phyloP scores from a whole-genome alignment of 2,329 filamentous ascomycete species.

The Ramularia endophylla region DNA sequence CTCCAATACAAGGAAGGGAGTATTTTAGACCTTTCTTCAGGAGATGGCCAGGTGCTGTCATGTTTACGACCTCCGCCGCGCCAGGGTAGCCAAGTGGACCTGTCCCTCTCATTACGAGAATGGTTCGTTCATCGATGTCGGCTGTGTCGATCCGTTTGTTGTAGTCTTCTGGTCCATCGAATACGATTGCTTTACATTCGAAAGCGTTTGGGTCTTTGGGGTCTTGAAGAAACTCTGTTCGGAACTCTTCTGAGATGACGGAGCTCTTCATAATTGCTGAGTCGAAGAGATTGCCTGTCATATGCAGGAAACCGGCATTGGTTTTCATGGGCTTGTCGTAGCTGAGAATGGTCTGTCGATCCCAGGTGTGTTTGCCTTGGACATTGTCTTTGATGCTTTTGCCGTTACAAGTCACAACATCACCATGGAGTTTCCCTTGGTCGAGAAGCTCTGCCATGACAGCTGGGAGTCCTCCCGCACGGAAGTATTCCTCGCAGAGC shows the following conservation, averaged over 20 bases:
- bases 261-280: constrained; percentile 29
- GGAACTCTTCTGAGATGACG: constrained; percentile 25
- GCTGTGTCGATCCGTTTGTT: constrained; percentile 25
- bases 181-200: constrained; percentile 25
- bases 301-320: constrained; percentile 44
- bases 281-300: constrained; percentile 28
- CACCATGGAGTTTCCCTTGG: constrained; percentile 41
- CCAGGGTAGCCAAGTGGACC: constrained; percentile 28
- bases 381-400: constrained; percentile 41
- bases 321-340: constrained; percentile 43
- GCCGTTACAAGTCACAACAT: constrained; percentile 44
- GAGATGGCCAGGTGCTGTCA: constrained; percentile 26
- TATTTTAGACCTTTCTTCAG: constrained; percentile 33
- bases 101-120: constrained; percentile 27
- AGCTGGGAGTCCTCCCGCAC: constrained; percentile 48
- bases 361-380: constrained; percentile 43
- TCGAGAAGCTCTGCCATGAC: constrained; percentile 50
- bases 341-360: constrained; percentile 42
- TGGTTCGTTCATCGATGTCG: constrained; percentile 25
- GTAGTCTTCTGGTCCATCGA: constrained; percentile 29
- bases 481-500: constrained; percentile 50
- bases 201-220: constrained; percentile 24
- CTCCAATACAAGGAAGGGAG: constrained; percentile 46
- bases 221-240: constrained; percentile 24
- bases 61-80: constrained; percentile 29